These are phyloP conservation scores for Nematocida minor DNA, from an alignment of 371 early-diverging fungal genomes.

Conservation along the genomic window DNA sequence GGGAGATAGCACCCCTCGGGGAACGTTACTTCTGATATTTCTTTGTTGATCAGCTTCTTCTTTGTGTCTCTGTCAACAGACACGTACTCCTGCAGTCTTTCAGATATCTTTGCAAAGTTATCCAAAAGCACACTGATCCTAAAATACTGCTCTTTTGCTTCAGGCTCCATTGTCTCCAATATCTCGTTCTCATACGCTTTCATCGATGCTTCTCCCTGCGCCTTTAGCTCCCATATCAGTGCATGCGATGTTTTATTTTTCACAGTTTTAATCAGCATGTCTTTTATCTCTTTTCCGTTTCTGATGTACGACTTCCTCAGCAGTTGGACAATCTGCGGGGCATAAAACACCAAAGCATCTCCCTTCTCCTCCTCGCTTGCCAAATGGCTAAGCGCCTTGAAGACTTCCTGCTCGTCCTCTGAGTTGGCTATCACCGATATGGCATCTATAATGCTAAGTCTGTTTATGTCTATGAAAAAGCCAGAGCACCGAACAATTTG, in stretches of 20 bases:
- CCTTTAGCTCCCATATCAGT: conserved; percentile 98
- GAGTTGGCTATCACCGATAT: conserved; percentile 39
- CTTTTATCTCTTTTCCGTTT: conserved; percentile 57
- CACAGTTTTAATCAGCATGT: conserved; percentile 12
- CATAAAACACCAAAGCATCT: conserved; percentile 69
- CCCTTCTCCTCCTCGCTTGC: conserved; percentile 39
- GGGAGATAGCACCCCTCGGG: conserved; percentile 93
- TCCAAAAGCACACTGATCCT: conserved; percentile 73
- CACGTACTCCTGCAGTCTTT: conserved; percentile 84
- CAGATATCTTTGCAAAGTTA: conserved; percentile 94
- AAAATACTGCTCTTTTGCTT: neutral
- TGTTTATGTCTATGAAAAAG: conserved; percentile 27
- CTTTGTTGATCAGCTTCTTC: conserved; percentile 96
- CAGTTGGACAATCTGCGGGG: conserved; percentile 95
- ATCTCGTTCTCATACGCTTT: conserved; percentile 13
- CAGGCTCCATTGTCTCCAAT: neutral
- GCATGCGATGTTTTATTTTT: conserved; percentile 80
- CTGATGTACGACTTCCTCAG: conserved; percentile 72
- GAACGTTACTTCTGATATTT: conserved; percentile 80
- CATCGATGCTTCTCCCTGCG: conserved; percentile 67
- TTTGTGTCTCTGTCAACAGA: conserved; percentile 72
- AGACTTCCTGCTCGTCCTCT: conserved; percentile 55
- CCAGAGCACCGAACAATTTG: conserved; percentile 27
- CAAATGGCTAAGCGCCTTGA: conserved; percentile 49
- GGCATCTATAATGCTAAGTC: conserved; percentile 13